Percentiles rank a stretch among this genome's conserved stretches.
Evolutionary conservation across 495 filamentous ascomycete genomes (phyloP).

Genomic region (Annulohypoxylon bovei): DNA sequence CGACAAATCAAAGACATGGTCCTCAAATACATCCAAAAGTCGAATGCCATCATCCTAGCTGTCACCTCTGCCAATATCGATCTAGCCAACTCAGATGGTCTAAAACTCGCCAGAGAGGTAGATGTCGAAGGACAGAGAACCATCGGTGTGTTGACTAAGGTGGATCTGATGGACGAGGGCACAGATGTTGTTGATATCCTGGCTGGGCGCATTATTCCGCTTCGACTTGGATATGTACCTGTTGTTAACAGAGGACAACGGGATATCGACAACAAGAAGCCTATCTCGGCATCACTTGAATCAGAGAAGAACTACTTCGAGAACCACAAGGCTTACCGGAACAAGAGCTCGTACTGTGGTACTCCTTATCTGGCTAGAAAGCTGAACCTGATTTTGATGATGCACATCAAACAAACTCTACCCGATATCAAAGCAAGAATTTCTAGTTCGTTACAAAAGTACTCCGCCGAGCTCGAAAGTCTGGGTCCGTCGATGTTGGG

Average conservation of each 20-base stretch:
- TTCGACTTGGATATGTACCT: constrained; percentile 95
- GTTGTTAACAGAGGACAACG: constrained; percentile 99
- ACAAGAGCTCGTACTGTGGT: constrained; percentile 98
- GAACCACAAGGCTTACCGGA: constrained; percentile 97
- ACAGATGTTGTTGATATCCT: constrained; percentile 99
- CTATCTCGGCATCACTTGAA: constrained; percentile 92
- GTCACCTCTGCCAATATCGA: constrained; percentile 97
- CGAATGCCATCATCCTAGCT: constrained; percentile 96
- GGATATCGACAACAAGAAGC: constrained; percentile 96
- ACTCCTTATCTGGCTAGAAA: constrained; percentile 97
- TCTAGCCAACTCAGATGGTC: constrained; percentile 96
- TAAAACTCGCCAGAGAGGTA: constrained; percentile 96
- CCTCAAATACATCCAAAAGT: constrained; percentile 96
- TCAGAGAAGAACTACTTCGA: constrained; percentile 98
- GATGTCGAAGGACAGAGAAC: constrained; percentile 98
- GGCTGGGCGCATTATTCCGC: constrained; percentile 94
- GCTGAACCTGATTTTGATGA: constrained; percentile 98
- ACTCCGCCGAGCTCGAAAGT: constrained; percentile 78
- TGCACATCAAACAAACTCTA: constrained; percentile 99
- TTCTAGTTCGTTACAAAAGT: constrained; percentile 90
- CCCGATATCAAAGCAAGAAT: constrained; percentile 99
- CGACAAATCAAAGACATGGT: constrained; percentile 98
- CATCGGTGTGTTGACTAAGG: constrained; percentile 98
- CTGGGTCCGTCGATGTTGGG: constrained; percentile 96
- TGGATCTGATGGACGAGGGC: constrained; percentile 99